These are phyloP conservation scores for Apostasia shenzhenica DNA, from an alignment of 106 monocot species.

Conservation along the genomic window DNA sequence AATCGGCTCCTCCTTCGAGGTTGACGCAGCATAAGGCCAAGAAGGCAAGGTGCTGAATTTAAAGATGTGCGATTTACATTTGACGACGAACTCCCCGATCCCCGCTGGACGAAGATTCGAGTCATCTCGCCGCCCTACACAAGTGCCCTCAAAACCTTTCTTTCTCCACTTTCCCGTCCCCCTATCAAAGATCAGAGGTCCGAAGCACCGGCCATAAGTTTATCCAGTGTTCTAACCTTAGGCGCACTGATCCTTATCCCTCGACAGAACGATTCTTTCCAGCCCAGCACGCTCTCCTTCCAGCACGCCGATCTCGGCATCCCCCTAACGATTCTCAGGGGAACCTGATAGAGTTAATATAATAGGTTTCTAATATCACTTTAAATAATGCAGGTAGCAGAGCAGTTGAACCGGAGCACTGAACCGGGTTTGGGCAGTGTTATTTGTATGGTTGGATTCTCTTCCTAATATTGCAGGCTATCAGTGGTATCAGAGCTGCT, in stretches of 20 bases:
- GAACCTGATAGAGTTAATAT: too few species aligned
- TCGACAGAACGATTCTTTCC: slow-evolving; percentile 38
- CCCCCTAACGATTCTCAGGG: slow-evolving; percentile 15
- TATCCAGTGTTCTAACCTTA: slow-evolving; percentile 64
- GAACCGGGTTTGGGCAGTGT: too few species aligned
- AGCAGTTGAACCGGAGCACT: too few species aligned
- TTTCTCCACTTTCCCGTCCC: neutral
- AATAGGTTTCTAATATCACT: too few species aligned
- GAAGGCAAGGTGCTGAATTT: slow-evolving; percentile 14
- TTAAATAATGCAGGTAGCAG: too few species aligned
- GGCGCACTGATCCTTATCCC: slow-evolving; percentile 35
- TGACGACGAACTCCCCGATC: slow-evolving; percentile 47
- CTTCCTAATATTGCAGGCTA: too few species aligned
- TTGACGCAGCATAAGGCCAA: slow-evolving; percentile 17
- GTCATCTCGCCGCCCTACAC: slow-evolving; percentile 34
- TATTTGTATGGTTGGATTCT: too few species aligned
- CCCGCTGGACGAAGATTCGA: slow-evolving; percentile 56
- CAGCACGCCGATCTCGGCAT: slow-evolving; percentile 32
- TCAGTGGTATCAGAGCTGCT: too few species aligned
- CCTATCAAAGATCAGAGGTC: slow-evolving; percentile 7
- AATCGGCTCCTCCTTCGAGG: slow-evolving; percentile 37
- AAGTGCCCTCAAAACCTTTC: neutral
- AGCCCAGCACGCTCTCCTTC: slow-evolving; percentile 20
- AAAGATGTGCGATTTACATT: slow-evolving; percentile 24
- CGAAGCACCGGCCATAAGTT: slow-evolving; percentile 16